phyloP scores from a whole-genome alignment of 83 land plant species.

The Picea abies region DNA sequence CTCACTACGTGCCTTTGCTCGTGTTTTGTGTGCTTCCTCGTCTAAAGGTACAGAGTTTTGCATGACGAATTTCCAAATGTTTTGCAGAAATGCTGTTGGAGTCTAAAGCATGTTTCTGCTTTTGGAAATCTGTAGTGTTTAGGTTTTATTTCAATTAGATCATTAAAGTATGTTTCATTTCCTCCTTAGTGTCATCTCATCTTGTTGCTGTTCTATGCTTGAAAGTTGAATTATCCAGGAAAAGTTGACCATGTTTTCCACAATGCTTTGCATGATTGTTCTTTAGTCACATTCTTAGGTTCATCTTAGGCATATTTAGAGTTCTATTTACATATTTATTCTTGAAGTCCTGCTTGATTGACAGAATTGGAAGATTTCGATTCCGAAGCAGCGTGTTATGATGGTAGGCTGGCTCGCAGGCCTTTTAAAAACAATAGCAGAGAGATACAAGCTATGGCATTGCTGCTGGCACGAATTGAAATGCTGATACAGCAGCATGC shows the following conservation, averaged over 20 bases:
- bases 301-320: not conserved
- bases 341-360: not conserved
- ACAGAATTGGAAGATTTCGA: slow-evolving; percentile 65
- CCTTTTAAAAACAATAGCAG: slow-evolving; percentile 48
- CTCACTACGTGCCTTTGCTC: slow-evolving; percentile 86
- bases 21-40: slow-evolving; percentile 59
- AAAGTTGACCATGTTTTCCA: too few relatives aligned
- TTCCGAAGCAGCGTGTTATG: slow-evolving; percentile 56
- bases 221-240: too few relatives aligned
- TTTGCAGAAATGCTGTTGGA: too few relatives aligned
- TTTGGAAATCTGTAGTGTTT: not conserved
- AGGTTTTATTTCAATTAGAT: not conserved
- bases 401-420: slow-evolving; percentile 82
- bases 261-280: not conserved
- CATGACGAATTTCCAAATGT: not conserved
- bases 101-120: not conserved
- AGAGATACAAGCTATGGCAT: slow-evolving; percentile 68
- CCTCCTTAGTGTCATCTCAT: not conserved
- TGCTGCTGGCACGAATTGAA: slow-evolving; percentile 55
- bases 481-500: slow-evolving; percentile 45
- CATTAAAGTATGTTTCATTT: not conserved
- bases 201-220: too few relatives aligned
- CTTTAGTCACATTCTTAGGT: not conserved
- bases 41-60: slow-evolving; percentile 48
- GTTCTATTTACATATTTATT: not conserved